Percentiles rank a stretch among this genome's conserved stretches.
These are phyloP conservation scores for Phytophthora sojae DNA, from an alignment of 352 stramenopile genomes.

Conservation along the genomic window DNA sequence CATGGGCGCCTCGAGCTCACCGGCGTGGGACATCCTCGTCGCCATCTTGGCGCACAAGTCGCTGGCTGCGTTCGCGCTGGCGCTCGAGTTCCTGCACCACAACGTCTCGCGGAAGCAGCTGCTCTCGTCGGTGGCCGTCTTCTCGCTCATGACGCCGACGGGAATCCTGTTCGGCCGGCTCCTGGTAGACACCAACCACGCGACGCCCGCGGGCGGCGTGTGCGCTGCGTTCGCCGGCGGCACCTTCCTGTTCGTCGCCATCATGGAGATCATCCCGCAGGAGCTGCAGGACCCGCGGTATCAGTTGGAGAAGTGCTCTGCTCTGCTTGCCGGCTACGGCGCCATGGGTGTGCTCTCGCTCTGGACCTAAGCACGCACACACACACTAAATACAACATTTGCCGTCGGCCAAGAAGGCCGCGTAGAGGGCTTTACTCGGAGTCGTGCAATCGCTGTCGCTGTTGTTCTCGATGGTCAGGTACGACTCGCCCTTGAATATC, in stretches of 20 bases:
- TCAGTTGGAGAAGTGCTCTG: slow-evolving; percentile 60
- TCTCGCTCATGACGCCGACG: slow-evolving; percentile 79
- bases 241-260: slow-evolving; percentile 84
- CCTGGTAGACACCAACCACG: slow-evolving; percentile 50
- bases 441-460: too few relatives aligned
- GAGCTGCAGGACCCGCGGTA: slow-evolving; percentile 68
- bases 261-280: slow-evolving; percentile 86
- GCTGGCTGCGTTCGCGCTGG: slow-evolving; percentile 75
- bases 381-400: background rate
- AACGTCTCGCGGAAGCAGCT: slow-evolving; percentile 50
- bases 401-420: too few relatives aligned
- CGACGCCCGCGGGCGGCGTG: slow-evolving; percentile 63
- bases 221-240: slow-evolving; percentile 80
- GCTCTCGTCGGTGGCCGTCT: slow-evolving; percentile 56
- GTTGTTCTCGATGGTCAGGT: too few relatives aligned
- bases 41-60: slow-evolving; percentile 88
- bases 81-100: slow-evolving; percentile 78
- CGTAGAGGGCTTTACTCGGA: too few relatives aligned
- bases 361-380: slow-evolving; percentile 54
- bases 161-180: slow-evolving; percentile 73
- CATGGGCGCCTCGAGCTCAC: slow-evolving; percentile 64
- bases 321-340: slow-evolving; percentile 63
- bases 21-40: slow-evolving; percentile 80
- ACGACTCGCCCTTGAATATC: too few relatives aligned
- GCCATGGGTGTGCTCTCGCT: slow-evolving; percentile 76